These are phyloP conservation scores for Berkeleyomyces basicola DNA, from an alignment of 2,329 filamentous ascomycete genomes.

Conservation along the genomic window DNA sequence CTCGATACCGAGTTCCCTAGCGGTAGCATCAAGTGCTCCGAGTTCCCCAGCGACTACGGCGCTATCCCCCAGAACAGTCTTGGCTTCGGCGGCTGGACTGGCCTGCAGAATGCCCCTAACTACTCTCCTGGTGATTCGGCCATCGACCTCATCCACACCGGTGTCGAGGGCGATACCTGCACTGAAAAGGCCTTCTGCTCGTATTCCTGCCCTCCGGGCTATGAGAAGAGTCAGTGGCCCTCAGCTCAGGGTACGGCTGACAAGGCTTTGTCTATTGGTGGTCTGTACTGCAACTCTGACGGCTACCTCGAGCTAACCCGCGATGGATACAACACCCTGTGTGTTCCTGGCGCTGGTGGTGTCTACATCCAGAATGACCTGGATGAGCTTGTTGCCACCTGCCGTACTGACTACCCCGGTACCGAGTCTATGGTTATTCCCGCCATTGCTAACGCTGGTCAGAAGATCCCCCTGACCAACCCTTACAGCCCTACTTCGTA, in stretches of 20 bases:
- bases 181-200: conserved; percentile 59
- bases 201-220: conserved; percentile 81
- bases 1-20: conserved; percentile 56
- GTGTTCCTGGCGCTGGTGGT: conserved; percentile 52
- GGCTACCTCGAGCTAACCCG: conserved; percentile 69
- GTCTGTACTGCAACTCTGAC: conserved; percentile 57
- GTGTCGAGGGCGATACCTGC: conserved; percentile 42
- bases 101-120: conserved; percentile 49
- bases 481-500: conserved; percentile 60
- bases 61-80: conserved; percentile 55
- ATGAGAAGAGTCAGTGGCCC: conserved; percentile 88
- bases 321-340: conserved; percentile 48
- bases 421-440: conserved; percentile 79
- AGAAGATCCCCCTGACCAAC: conserved; percentile 51
- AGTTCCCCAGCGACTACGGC: conserved; percentile 70
- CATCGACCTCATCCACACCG: conserved; percentile 51
- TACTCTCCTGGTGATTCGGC: conserved; percentile 31
- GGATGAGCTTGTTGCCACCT: conserved; percentile 49
- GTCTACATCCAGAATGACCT: conserved; percentile 66
- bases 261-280: conserved; percentile 59
- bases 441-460: conserved; percentile 43
- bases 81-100: conserved; percentile 57
- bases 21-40: conserved; percentile 50
- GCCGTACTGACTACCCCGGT: conserved; percentile 93
- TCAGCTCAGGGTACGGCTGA: conserved; percentile 55